A percentile compares a stretch with the other conserved stretches of the same genome.
Conservation (phyloP, 345 rosid species). For the Eucalyptus cloeziana region DNA sequence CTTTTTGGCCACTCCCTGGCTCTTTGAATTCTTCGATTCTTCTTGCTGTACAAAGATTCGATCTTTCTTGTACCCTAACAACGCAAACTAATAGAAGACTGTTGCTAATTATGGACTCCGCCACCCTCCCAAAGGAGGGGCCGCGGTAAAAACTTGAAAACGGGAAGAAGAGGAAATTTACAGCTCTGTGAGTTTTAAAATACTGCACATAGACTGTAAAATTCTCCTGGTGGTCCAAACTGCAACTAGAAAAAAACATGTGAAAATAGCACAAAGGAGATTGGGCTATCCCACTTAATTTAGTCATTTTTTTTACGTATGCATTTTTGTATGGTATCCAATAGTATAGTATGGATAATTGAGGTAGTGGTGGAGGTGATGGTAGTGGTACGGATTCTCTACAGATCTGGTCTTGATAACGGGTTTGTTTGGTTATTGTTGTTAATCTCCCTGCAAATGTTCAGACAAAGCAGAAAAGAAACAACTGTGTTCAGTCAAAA, state of each 20-base stretch:
- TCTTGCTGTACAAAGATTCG: conserved; percentile 14
- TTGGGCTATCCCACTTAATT: conserved; percentile 38
- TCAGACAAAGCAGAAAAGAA: not conserved
- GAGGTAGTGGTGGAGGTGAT: conserved; percentile 3
- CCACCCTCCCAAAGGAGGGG: conserved; percentile 16
- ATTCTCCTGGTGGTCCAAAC: conserved; percentile 26
- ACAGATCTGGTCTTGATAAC: conserved; percentile 5
- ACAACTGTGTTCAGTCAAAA: not conserved
- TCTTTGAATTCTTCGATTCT: not conserved
- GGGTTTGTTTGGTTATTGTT: conserved; percentile 16
- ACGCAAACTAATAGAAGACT: not conserved
- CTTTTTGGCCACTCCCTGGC: not conserved
- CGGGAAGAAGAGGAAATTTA: not conserved
- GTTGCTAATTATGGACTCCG: conserved; percentile 1
- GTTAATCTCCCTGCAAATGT: conserved; percentile 16
- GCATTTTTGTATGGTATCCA: conserved; percentile 33
- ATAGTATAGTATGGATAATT: conserved; percentile 7
- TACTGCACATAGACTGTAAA: conserved; percentile 13
- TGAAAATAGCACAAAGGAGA: conserved; percentile 19
- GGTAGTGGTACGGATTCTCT: conserved; percentile 8
- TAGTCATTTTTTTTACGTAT: conserved; percentile 11
- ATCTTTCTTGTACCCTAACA: conserved; percentile 8
- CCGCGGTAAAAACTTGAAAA: conserved; percentile 1
- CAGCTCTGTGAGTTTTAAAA: conserved; percentile 13
- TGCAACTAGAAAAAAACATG: not conserved